Base-by-base conservation (phyloP, 306 rosid genomes). In the Arachis hypogaea region DNA sequence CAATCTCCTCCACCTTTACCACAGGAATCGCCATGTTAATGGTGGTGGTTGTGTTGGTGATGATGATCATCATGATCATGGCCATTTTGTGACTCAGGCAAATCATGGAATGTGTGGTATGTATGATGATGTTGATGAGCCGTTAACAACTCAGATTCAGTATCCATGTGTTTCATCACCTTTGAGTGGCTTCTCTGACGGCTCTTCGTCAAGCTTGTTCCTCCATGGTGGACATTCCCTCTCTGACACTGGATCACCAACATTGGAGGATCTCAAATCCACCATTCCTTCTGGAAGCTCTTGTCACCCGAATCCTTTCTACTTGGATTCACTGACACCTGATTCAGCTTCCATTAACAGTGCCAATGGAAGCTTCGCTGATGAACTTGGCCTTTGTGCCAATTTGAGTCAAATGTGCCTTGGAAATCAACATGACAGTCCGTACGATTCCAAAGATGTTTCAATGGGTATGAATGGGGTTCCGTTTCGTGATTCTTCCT, bases 191-290 rank as follows among this genome's bases (percentile, higher is more conserved):
- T 82, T 80, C 51, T 85, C 88, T 47, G 83, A 81, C 33, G 89
- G 86, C 54, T 83, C 89, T 60, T 88, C 86, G 0, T 88, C 89
- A 3, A 83, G 88, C 79, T 59, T 83, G 71, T 81, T 84, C 82
- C 81, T 84, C 82, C 81, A 85, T n/a, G 49, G 54, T 68, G 85
- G 81, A 14, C 66, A 82, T 85, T 57, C 87, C 7, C 61, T 75
- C 5, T 73, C 90, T 74, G 89, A 85, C 64, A 81, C 71, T 66
- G 88, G 85, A 79, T 81, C 92, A 55, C 86, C 89, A 45, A 81
- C 82, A n/a, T 57, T 74, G 7, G 92, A 85, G 69, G 89, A 85
- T 68, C 69, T 66, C 69, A 85, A 88, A 77, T 65, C 85, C 57
- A 72, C 44, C n/a, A 22, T 50, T 49, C 59, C 78, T 78, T 57